phyloP scores from a whole-genome alignment of 2,329 filamentous ascomycete genomes.

The Fusarium dlaminii region DNA sequence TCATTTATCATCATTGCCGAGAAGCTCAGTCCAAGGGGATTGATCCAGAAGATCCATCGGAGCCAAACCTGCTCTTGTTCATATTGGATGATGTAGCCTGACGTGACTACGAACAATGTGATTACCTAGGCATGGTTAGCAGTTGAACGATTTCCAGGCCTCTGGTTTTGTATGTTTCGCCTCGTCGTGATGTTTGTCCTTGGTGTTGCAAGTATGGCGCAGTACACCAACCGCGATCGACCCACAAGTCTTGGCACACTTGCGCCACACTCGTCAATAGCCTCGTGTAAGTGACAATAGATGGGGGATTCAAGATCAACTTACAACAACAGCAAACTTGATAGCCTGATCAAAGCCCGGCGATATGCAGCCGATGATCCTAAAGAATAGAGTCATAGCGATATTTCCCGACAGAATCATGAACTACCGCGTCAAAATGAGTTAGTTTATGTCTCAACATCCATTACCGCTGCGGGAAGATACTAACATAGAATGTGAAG shows the following conservation, averaged over 20 bases:
- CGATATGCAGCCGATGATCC: conserved; percentile 77
- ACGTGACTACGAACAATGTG: conserved; percentile 82
- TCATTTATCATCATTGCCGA: conserved; percentile 87
- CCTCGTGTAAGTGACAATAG: neutral
- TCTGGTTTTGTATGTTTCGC: no score
- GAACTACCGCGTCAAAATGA: conserved; percentile 44
- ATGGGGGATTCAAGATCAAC: neutral
- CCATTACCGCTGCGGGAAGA: neutral
- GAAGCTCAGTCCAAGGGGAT: conserved; percentile 79
- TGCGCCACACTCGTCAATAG: neutral
- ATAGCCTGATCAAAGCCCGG: conserved; percentile 88
- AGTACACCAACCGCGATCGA: neutral
- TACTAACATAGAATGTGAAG: conserved; percentile 71
- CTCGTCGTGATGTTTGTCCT: no score
- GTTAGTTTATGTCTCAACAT: neutral
- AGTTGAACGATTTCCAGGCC: neutral
- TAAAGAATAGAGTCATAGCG: conserved; percentile 80
- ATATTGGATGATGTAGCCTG: conserved; percentile 86
- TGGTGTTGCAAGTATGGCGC: no score
- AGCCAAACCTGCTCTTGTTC: conserved; percentile 78
- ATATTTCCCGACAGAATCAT: conserved; percentile 75
- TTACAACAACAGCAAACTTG: conserved; percentile 78
- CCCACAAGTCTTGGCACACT: neutral
- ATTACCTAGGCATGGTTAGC: conserved; percentile 54
- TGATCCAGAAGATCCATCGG: conserved; percentile 83